Percentiles rank a stretch among this genome's conserved stretches.
Conservation (phyloP, 2,329 filamentous ascomycete species). For the Aspergillus awamori region DNA sequence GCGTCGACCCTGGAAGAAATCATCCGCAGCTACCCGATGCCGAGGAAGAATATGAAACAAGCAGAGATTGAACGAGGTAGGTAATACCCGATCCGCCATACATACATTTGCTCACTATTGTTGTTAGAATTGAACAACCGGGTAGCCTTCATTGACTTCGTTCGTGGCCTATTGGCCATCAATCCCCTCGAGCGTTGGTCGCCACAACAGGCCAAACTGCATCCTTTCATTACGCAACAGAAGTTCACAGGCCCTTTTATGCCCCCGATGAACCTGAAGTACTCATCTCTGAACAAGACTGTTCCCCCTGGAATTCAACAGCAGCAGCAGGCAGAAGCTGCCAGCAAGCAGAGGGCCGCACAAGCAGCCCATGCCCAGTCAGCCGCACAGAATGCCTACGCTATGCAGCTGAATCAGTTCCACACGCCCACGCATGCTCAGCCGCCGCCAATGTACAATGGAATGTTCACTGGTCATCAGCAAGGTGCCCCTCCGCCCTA, state of each 20-base stretch:
- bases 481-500: slow-evolving; percentile 79
- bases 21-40: slow-evolving; percentile 97
- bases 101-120: slow-evolving; percentile 22
- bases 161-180: slow-evolving; percentile 87
- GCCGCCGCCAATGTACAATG: slow-evolving; percentile 69
- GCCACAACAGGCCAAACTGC: slow-evolving; percentile 92
- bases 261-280: slow-evolving; percentile 94
- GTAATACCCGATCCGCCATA: not conserved
- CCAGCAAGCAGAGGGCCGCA: slow-evolving; percentile 84
- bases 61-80: slow-evolving; percentile 94
- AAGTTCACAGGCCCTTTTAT: slow-evolving; percentile 97
- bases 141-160: slow-evolving; percentile 96
- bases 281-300: slow-evolving; percentile 80
- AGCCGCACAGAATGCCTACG: slow-evolving; percentile 69
- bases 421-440: slow-evolving; percentile 51
- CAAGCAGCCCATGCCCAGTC: slow-evolving; percentile 69
- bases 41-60: slow-evolving; percentile 98
- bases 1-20: slow-evolving; percentile 93
- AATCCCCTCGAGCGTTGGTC: slow-evolving; percentile 98
- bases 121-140: slow-evolving; percentile 93
- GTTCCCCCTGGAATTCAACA: slow-evolving; percentile 92
- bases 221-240: slow-evolving; percentile 97
- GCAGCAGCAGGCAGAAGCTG: slow-evolving; percentile 89
- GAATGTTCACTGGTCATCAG: slow-evolving; percentile 70
- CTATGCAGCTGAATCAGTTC: slow-evolving; percentile 63